Conservation (phyloP, 768 basidiomycete species). For the Tricholoma terreum region DNA sequence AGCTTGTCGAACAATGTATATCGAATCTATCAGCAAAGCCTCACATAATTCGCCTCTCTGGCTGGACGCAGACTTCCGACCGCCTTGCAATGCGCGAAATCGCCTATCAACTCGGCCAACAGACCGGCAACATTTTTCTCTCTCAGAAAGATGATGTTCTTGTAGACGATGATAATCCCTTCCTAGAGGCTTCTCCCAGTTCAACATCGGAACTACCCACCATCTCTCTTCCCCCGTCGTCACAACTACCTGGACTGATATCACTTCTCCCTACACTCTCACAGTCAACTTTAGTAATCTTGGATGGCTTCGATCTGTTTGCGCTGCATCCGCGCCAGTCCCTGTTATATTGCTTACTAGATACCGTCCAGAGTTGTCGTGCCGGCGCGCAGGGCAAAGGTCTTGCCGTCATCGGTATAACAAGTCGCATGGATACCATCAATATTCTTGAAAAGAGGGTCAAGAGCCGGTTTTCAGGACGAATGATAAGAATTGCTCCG, state of each 20-base stretch:
- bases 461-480: slow-evolving; percentile 94
- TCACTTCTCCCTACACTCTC: slow-evolving; percentile 74
- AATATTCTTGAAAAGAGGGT: slow-evolving; percentile 93
- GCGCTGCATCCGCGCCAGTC: slow-evolving; percentile 89
- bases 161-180: slow-evolving; percentile 43
- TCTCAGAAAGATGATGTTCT: slow-evolving; percentile 36
- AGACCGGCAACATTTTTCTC: slow-evolving; percentile 64
- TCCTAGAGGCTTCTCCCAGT: slow-evolving; percentile 34
- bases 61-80: slow-evolving; percentile 83
- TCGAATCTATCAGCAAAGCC: slow-evolving; percentile 44
- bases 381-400: slow-evolving; percentile 59
- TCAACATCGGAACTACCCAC: slow-evolving; percentile 6
- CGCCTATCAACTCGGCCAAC: slow-evolving; percentile 74
- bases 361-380: slow-evolving; percentile 86
- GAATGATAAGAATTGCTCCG: slow-evolving; percentile 77
- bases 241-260: slow-evolving; percentile 72
- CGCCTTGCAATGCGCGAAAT: slow-evolving; percentile 90
- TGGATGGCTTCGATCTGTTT: slow-evolving; percentile 95
- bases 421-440: slow-evolving; percentile 83
- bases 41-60: slow-evolving; percentile 79
- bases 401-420: slow-evolving; percentile 82
- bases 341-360: slow-evolving; percentile 90
- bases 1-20: slow-evolving; percentile 66
- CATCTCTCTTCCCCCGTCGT: slow-evolving; percentile 54
- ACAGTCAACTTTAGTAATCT: slow-evolving; percentile 75